Evolutionary conservation across 179 eudicot genomes (phyloP).

Genomic region (Beta lomatogona): DNA sequence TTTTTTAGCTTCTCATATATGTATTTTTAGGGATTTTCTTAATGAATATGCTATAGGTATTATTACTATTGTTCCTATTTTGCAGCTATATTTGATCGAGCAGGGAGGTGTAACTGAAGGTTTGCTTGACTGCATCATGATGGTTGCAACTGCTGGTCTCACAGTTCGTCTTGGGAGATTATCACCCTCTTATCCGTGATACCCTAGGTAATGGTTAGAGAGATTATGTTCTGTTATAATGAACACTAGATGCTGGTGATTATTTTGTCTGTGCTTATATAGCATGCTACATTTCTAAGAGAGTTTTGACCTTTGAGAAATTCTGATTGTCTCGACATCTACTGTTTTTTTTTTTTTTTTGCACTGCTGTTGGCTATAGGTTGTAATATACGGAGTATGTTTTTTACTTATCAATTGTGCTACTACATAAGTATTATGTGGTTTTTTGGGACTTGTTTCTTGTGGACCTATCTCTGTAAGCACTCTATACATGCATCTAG

Average conservation of each 20-base stretch:
- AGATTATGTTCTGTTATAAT: not conserved
- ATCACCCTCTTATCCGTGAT: constrained; percentile 88
- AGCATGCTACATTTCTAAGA: not conserved
- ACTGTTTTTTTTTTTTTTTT: not conserved
- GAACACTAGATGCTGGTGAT: not conserved
- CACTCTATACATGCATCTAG: too few relatives aligned
- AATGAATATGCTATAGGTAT: too few relatives aligned
- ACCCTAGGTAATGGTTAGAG: constrained; percentile 74
- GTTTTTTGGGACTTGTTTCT: not conserved
- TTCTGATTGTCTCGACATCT: not conserved
- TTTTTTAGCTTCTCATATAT: too few relatives aligned
- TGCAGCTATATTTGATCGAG: too few relatives aligned
- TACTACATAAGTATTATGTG: not conserved
- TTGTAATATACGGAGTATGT: not conserved
- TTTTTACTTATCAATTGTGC: not conserved
- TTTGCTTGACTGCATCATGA: constrained; percentile 26
- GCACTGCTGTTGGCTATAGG: not conserved
- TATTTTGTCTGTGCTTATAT: not conserved
- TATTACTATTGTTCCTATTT: too few relatives aligned
- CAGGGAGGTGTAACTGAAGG: not conserved
- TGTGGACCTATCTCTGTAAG: not conserved
- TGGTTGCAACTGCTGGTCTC: constrained; percentile 18
- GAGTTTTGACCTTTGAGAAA: not conserved
- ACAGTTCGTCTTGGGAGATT: constrained; percentile 97
- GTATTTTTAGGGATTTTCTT: too few relatives aligned